These are phyloP conservation scores for Oryza rufipogon DNA, from an alignment of 176 grass and related monocot genomes.

Conservation along the genomic window DNA sequence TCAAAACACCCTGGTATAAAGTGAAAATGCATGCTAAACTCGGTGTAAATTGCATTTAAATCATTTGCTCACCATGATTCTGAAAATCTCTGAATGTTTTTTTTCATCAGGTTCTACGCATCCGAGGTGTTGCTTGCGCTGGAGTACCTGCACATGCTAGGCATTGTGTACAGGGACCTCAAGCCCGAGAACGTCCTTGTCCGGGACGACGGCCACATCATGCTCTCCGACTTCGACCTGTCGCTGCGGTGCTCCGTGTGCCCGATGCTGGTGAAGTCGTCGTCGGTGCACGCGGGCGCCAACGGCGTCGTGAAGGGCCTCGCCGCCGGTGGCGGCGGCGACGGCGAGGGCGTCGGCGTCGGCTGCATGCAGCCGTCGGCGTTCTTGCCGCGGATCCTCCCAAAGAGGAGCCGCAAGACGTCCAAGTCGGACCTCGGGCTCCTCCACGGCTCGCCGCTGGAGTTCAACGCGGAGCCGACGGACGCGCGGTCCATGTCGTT, in stretches of 20 bases:
- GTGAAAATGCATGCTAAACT: too few relatives aligned
- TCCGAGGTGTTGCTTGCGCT: constrained; percentile 67
- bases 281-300: constrained; percentile 44
- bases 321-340: neutral
- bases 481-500: constrained; percentile 66
- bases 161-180: constrained; percentile 61
- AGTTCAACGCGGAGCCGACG: constrained; percentile 79
- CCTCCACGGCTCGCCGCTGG: constrained; percentile 38
- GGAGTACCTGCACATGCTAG: constrained; percentile 71
- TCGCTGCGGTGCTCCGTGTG: constrained; percentile 64
- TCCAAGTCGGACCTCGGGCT: constrained; percentile 54
- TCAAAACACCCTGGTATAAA: too few relatives aligned
- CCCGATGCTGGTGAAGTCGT: constrained; percentile 61
- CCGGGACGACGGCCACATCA: constrained; percentile 65
- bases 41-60: too few relatives aligned
- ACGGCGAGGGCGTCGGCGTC: neutral
- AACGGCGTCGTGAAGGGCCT: constrained; percentile 48
- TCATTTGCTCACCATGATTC: neutral
- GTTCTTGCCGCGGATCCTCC: constrained; percentile 57
- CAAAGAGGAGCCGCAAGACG: constrained; percentile 61
- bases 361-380: constrained; percentile 57
- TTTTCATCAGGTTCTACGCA: constrained; percentile 47
- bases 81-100: constrained; percentile 9
- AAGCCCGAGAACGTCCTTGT: constrained; percentile 69
- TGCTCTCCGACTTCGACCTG: constrained; percentile 74